Conservation (phyloP, 75 land plant species). For the Picea glauca region DNA sequence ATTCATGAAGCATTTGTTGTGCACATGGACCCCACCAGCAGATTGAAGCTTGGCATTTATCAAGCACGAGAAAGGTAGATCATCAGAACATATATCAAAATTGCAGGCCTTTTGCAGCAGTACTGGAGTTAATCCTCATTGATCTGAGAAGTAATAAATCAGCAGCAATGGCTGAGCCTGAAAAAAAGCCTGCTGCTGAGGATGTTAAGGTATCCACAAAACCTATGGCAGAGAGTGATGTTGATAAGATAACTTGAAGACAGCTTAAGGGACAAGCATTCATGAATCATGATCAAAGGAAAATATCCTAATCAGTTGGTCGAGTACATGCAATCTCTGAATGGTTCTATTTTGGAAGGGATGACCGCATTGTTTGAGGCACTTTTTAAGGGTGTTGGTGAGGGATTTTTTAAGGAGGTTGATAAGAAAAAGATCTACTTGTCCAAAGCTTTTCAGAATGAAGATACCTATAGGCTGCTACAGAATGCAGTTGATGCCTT, state of each 20-base stretch:
- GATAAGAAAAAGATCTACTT: conserved; percentile 63
- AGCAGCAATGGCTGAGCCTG: no score
- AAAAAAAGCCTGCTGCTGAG: conserved; percentile 13
- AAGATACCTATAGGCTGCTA: conserved; percentile 50
- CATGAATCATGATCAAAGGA: conserved; percentile 64
- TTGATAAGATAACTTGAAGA: conserved; percentile 15
- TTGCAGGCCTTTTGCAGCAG: no score
- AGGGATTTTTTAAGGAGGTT: conserved; percentile 85
- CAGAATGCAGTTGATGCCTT: conserved; percentile 61
- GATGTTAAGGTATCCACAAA: neutral
- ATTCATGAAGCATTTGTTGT: no score
- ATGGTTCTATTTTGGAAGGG: conserved; percentile 39
- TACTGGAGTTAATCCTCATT: no score
- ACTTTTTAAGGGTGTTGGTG: conserved; percentile 57
- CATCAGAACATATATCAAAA: no score
- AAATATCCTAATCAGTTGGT: conserved; percentile 40
- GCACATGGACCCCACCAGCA: no score
- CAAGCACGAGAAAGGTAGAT: no score
- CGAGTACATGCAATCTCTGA: conserved; percentile 25
- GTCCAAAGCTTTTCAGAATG: conserved; percentile 44
- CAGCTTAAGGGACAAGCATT: conserved; percentile 31
- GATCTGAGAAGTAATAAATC: no score
- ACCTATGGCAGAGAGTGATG: neutral
- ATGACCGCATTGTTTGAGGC: conserved; percentile 71
- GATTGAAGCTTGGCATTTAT: no score